phyloP scores from a whole-genome alignment of 192 early-diverging fungal genomes.

The Phycomyces blakesleeanus region DNA sequence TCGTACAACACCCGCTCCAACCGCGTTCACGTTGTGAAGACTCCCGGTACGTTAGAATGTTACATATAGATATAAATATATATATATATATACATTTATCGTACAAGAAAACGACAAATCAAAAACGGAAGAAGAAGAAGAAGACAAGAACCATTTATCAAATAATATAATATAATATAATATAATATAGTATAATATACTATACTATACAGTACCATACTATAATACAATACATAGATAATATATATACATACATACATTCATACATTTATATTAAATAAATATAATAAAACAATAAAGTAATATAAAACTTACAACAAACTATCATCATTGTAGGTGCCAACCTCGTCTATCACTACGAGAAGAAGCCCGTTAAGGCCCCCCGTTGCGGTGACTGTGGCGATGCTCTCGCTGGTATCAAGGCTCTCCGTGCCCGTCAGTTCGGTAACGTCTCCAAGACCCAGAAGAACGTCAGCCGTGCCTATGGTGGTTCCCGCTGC shows the following conservation, averaged over 20 bases:
- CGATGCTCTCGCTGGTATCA: conserved; percentile 72
- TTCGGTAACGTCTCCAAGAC: conserved; percentile 88
- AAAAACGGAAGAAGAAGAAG: neutral
- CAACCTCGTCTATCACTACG: conserved; percentile 87
- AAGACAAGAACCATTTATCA: too few relatives aligned
- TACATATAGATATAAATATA: too few relatives aligned
- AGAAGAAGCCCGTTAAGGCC: conserved; percentile 87
- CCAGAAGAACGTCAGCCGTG: conserved; percentile 90
- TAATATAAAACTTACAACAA: too few relatives aligned
- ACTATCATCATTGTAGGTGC: conserved; percentile 51
- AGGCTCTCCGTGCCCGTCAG: conserved; percentile 85
- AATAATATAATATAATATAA: too few relatives aligned
- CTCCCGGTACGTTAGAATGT: conserved; percentile 71
- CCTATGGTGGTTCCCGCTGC: conserved; percentile 97
- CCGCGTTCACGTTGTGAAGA: conserved; percentile 82
- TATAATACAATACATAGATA: too few relatives aligned
- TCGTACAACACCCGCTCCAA: conserved; percentile 91
- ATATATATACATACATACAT: too few relatives aligned
- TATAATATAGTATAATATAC: too few relatives aligned
- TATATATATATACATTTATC: too few relatives aligned
- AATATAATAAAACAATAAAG: too few relatives aligned
- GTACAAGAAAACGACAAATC: neutral
- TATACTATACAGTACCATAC: too few relatives aligned
- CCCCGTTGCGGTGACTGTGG: conserved; percentile 98
- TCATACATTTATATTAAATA: too few relatives aligned